Evolutionary conservation across 805 yeast species (phyloP), one percentile per base, ranked within the genome.

Genomic region (Candida adriatica): DNA sequence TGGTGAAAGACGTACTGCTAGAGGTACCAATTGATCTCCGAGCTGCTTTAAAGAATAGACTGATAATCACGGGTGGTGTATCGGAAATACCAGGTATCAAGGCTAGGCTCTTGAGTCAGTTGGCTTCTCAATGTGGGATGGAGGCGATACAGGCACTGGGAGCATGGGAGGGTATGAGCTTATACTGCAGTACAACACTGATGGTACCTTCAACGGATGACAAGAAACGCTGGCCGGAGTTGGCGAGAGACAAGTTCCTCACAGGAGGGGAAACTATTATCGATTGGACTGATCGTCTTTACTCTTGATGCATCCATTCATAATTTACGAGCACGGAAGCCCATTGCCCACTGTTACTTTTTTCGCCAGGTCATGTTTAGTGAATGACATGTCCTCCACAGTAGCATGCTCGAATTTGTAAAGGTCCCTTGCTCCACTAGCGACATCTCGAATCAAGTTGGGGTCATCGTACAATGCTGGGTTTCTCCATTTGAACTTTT

Each of bases 401-500:
- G 34, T 34, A 55, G 45, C 19, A 0, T 40, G 18, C n/a, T 32
- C 35, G 29, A 42, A 46, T 4, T 37, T 33, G 13, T 81, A 80
- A 38, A 29, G 35, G 7, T 34, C 28, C 10, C 31, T 31, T 22
- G 24, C 24, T 8, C 39, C 35, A 10, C 19, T 24, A 8, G 20
- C 17, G 10, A 34, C 30, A 14, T 17, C 21, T 8, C 22, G 11
- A 59, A 38, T 34, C 2, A 20, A 14, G 28, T 41, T 41, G 14
- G 35, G 63, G 35, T 59, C 62, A 1, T 35, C 21, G 24, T 33
- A 49, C 4, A 42, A 45, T 3, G 35, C 22, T 4, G 49, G 43
- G 26, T 47, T 29, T 45, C 57, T 56, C 64, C 64, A 58, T 18
- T 43, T 42, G 40, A 58, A 58, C 18, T 48, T 30, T n/a, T 50